Evolutionary conservation across 1,139 yeast species (phyloP).

Genomic region (Suhomyces wounanorum): DNA sequence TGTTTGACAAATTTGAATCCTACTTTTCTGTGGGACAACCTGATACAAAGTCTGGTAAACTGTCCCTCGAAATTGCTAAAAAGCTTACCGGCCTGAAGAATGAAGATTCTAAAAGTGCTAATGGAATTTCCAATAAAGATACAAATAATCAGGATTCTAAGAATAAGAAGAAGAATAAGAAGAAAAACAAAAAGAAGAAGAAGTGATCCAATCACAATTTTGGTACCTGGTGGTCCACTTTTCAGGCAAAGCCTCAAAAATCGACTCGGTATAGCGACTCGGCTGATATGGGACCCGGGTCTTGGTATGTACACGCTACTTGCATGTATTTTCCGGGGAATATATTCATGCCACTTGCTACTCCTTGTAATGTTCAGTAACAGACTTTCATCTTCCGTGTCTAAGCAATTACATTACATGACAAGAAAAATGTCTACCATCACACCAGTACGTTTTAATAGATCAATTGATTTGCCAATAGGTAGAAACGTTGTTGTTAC

Average conservation of each 20-base stretch:
- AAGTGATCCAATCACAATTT: neutral
- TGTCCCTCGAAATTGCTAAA: slow-evolving; percentile 1
- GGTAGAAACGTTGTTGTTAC: slow-evolving; percentile 16
- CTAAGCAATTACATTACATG: slow-evolving; percentile 17
- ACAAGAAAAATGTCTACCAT: slow-evolving; percentile 22
- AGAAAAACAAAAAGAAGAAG: slow-evolving; percentile 12
- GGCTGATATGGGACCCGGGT: neutral
- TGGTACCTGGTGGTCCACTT: neutral
- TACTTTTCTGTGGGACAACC: slow-evolving; percentile 23
- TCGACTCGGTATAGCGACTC: neutral
- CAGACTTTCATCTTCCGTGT: slow-evolving; percentile 24
- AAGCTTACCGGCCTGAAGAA: neutral
- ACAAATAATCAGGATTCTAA: slow-evolving; percentile 27
- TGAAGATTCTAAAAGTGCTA: neutral
- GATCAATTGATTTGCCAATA: neutral
- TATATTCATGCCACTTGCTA: neutral
- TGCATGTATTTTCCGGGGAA: slow-evolving; percentile 2
- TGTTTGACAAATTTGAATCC: slow-evolving; percentile 31
- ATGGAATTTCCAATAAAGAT: slow-evolving; percentile 2
- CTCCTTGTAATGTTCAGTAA: slow-evolving; percentile 20
- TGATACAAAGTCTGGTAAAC: neutral
- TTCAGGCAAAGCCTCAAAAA: neutral
- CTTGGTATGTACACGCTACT: slow-evolving; percentile 1
- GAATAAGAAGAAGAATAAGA: slow-evolving; percentile 27
- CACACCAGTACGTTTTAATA: slow-evolving; percentile 20